phyloP scores from a whole-genome alignment of 176 grass and related monocot genomes.

The Musa schizocarpa region DNA sequence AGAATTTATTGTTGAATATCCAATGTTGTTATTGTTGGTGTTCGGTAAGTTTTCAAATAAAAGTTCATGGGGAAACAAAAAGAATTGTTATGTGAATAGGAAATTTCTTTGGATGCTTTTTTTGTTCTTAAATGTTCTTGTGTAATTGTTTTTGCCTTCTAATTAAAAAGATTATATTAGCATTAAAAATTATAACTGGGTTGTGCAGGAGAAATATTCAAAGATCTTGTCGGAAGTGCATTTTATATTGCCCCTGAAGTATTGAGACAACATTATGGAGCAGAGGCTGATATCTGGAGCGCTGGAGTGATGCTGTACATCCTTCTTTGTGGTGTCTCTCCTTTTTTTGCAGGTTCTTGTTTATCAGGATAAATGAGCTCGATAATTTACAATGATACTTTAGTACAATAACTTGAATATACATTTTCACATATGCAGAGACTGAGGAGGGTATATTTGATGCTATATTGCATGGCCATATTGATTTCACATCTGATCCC shows the following conservation, averaged over 20 bases:
- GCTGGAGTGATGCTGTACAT: conserved; percentile 93
- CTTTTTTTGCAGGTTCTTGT: conserved; percentile 79
- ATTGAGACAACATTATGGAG: conserved; percentile 60
- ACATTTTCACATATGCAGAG: conserved; percentile 40
- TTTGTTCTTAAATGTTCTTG: background rate
- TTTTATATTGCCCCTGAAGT: conserved; percentile 98
- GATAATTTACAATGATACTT: background rate
- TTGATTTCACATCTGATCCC: conserved; percentile 85
- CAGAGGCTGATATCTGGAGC: conserved; percentile 92
- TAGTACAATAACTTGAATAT: background rate
- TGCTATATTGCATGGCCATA: conserved; percentile 47
- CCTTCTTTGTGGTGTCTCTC: conserved; percentile 88
- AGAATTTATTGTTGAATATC: too few species aligned
- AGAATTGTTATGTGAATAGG: too few species aligned
- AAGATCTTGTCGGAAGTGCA: conserved; percentile 91
- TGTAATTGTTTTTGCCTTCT: background rate
- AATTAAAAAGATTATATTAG: background rate
- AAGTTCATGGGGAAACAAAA: too few species aligned
- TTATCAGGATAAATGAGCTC: background rate
- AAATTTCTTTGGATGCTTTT: background rate
- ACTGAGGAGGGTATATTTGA: conserved; percentile 95
- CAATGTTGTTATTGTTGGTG: too few species aligned
- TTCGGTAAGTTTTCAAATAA: too few species aligned
- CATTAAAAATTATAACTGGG: background rate
- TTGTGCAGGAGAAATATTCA: conserved; percentile 57